Evolutionary conservation across 1,284 basidiomycete species (phyloP).

Genomic region (Porogramme epimiltina): DNA sequence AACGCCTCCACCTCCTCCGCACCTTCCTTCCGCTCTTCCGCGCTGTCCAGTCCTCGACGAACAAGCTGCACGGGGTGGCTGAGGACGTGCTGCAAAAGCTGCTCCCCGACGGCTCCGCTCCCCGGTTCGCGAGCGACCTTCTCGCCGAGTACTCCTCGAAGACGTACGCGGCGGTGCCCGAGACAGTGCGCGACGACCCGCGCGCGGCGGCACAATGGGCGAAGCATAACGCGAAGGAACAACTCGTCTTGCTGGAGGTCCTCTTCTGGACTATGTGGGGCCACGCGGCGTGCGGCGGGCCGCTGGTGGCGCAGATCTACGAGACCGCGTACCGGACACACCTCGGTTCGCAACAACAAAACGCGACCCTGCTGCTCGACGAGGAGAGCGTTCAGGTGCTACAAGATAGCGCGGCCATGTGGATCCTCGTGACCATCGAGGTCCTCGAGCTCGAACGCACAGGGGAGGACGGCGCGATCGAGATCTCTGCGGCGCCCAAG

Average conservation of each 20-base stretch:
- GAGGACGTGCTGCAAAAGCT: constrained; percentile 57
- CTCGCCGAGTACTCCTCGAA: constrained; percentile 61
- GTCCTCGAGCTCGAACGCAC: constrained; percentile 80
- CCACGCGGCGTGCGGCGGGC: constrained; percentile 66
- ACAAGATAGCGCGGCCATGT: constrained; percentile 70
- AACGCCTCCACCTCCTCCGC: constrained; percentile 70
- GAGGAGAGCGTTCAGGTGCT: constrained; percentile 68
- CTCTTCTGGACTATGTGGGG: constrained; percentile 87
- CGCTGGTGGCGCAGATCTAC: constrained; percentile 63
- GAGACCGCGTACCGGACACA: constrained; percentile 65
- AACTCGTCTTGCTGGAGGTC: constrained; percentile 79
- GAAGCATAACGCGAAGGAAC: constrained; percentile 79
- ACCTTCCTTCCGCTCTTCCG: constrained; percentile 64
- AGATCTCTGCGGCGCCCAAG: constrained; percentile 50
- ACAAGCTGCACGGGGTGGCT: constrained; percentile 59
- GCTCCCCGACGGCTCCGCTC: constrained; percentile 55
- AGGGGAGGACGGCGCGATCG: constrained; percentile 53
- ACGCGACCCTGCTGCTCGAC: constrained; percentile 70
- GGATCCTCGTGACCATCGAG: constrained; percentile 80
- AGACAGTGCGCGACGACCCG: constrained; percentile 52
- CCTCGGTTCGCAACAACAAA: constrained; percentile 69
- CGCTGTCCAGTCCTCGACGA: constrained; percentile 57
- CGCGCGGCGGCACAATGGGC: constrained; percentile 71
- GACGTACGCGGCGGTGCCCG: constrained; percentile 55
- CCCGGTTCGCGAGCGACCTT: constrained; percentile 53